A percentile compares a stretch with the other conserved stretches of the same genome.
Evolutionary conservation across 2,329 filamentous ascomycete genomes (phyloP).

Genomic region (Diplodia sapinea): DNA sequence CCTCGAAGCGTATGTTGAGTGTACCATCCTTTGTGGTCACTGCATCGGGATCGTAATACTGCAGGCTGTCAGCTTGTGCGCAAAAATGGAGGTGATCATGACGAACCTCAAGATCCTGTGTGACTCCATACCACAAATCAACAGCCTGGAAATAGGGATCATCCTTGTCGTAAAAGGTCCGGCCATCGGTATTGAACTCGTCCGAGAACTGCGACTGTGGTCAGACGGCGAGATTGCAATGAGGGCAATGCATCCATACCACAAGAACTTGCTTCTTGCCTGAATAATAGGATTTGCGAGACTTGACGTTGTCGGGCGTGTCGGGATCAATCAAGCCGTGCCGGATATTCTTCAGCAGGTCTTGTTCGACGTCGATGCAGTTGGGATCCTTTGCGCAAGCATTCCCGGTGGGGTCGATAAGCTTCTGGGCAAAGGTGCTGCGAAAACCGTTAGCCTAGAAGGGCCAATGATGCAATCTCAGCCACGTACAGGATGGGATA

Average conservation of each 20-base stretch:
- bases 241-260: conserved; percentile 44
- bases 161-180: conserved; percentile 73
- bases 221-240: conserved; percentile 20
- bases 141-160: conserved; percentile 72
- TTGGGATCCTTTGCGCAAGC: conserved; percentile 52
- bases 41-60: conserved; percentile 75
- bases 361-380: conserved; percentile 58
- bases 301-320: conserved; percentile 64
- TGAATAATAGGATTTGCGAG: conserved; percentile 59
- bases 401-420: conserved; percentile 45
- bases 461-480: neutral
- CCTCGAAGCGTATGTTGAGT: conserved; percentile 68
- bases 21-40: conserved; percentile 66
- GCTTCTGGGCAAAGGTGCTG: conserved; percentile 64
- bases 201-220: conserved; percentile 64
- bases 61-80: conserved; percentile 4
- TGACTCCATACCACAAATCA: conserved; percentile 75
- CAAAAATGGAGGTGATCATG: neutral
- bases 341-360: conserved; percentile 63
- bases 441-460: neutral
- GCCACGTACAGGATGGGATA: conserved; percentile 70
- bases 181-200: conserved; percentile 70
- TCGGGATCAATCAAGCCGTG: conserved; percentile 69
- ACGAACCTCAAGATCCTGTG: conserved; percentile 67
- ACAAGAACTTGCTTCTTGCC: conserved; percentile 69